phyloP scores from a whole-genome alignment of 148 eudicot genomes.

The Arbutus unedo region DNA sequence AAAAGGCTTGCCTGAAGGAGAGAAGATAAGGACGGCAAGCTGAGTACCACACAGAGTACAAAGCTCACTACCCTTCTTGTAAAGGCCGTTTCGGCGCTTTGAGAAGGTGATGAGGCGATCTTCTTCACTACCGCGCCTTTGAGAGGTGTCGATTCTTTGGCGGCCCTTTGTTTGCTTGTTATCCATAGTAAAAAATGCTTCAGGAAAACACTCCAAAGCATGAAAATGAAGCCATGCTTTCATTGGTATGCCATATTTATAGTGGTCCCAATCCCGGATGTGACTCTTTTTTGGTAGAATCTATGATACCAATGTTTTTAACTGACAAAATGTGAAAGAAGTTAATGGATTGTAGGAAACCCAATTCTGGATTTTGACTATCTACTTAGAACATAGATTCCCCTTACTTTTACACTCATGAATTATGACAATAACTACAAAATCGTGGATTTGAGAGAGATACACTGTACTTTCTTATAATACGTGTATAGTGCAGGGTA shows the following conservation, averaged over 20 bases:
- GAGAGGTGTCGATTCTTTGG: conserved; percentile 17
- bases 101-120: conserved; percentile 31
- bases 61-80: conserved; percentile 37
- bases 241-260: background rate
- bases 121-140: conserved; percentile 24
- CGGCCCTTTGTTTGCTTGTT: conserved; percentile 15
- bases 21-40: conserved; percentile 24
- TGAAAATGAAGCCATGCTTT: background rate
- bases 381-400: background rate
- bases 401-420: background rate
- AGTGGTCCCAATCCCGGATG: background rate
- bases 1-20: conserved; percentile 35
- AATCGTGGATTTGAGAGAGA: too few species aligned
- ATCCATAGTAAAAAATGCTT: conserved; percentile 14
- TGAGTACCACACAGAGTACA: conserved; percentile 19
- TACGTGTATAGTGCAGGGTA: too few species aligned
- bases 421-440: background rate
- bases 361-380: background rate
- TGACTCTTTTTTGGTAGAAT: background rate
- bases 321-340: background rate
- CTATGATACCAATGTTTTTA: background rate
- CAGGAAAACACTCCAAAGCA: background rate
- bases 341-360: background rate
- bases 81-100: conserved; percentile 31
- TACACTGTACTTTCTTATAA: too few species aligned